Evolutionary conservation across 345 rosid genomes (phyloP).

Genomic region (Corchorus capsularis): DNA sequence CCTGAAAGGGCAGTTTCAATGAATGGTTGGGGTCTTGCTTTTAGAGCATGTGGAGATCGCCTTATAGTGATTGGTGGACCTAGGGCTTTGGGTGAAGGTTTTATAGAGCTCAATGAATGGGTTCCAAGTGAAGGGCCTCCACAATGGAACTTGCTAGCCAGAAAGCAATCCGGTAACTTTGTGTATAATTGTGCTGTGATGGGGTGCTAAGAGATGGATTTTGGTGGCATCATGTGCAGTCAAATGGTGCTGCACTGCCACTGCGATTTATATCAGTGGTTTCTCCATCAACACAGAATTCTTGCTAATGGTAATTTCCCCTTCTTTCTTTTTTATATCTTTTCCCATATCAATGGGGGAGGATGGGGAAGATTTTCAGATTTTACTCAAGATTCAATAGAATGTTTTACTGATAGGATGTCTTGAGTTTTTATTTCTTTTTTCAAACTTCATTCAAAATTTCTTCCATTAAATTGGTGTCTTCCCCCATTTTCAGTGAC

Average conservation of each 20-base stretch:
- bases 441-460: conserved; percentile 29
- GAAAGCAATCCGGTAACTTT: conserved; percentile 74
- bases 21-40: conserved; percentile 98
- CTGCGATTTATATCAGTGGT: conserved; percentile 44
- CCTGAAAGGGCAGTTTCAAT: conserved; percentile 84
- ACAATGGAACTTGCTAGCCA: conserved; percentile 73
- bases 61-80: conserved; percentile 95
- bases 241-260: conserved; percentile 32
- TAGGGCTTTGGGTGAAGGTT: conserved; percentile 65
- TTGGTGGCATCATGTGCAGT: conserved; percentile 31
- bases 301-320: conserved; percentile 60
- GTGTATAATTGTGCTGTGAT: conserved; percentile 97
- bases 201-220: conserved; percentile 67
- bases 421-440: conserved; percentile 39
- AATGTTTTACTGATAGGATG: conserved; percentile 43
- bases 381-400: conserved; percentile 61
- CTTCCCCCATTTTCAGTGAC: conserved; percentile 51
- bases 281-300: conserved; percentile 42
- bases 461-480: conserved; percentile 44
- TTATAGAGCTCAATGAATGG: conserved; percentile 86
- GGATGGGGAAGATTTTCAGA: conserved; percentile 46
- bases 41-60: conserved; percentile 85
- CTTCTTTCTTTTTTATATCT: conserved; percentile 32
- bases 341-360: conserved; percentile 42
- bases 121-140: conserved; percentile 77